Percentiles rank a stretch among this genome's conserved stretches.
Conservation (phyloP, 2,329 filamentous ascomycete genomes). For the Colletotrichum euphorbiae region DNA sequence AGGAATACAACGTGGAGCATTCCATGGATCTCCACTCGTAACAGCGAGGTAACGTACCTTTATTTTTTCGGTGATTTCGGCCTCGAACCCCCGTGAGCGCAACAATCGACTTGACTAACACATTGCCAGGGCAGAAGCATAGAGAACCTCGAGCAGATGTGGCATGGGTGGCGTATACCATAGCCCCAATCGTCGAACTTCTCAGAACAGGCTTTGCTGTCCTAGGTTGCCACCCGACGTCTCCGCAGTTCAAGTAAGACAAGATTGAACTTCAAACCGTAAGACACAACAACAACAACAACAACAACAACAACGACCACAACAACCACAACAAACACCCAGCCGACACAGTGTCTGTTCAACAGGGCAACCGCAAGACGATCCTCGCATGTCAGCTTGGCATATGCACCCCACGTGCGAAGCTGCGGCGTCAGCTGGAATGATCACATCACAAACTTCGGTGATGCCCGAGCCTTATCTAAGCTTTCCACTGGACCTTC, state of each 20-base stretch:
- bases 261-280: not conserved
- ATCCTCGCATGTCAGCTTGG: conserved; percentile 22
- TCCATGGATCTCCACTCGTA: too few species aligned
- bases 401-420: conserved; percentile 33
- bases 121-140: too few species aligned
- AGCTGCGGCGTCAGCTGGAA: conserved; percentile 8
- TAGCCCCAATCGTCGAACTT: not conserved
- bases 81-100: too few species aligned
- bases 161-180: not conserved
- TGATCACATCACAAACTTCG: conserved; percentile 16
- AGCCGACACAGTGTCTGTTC: not conserved
- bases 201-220: not conserved
- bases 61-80: too few species aligned
- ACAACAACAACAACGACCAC: too few species aligned
- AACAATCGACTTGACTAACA: too few species aligned
- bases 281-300: not conserved
- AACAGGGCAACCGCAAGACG: conserved; percentile 10
- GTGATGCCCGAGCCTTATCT: conserved; percentile 20
- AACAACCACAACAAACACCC: not conserved
- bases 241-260: conserved; percentile 12
- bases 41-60: too few species aligned
- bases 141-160: too few species aligned
- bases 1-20: too few species aligned
- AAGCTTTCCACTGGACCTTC: conserved; percentile 5
- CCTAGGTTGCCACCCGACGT: not conserved